Percentiles rank a stretch among this genome's conserved stretches.
phyloP scores from a whole-genome alignment of 345 rosid genomes.

The Angophora floribunda region DNA sequence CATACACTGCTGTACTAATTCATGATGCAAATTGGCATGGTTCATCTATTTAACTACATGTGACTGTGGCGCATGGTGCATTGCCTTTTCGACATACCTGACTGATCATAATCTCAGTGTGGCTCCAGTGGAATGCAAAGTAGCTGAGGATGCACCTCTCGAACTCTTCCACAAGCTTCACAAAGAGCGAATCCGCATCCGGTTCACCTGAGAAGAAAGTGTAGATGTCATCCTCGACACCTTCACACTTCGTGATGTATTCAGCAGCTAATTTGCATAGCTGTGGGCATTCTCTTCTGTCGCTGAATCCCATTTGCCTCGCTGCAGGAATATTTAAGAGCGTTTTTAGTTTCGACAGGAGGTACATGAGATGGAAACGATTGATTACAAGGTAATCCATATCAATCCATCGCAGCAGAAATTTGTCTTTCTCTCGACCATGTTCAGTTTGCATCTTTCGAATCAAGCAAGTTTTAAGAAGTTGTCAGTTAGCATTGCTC shows the following conservation, averaged over 20 bases:
- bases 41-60: neutral
- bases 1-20: neutral
- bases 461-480: neutral
- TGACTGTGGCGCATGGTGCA: neutral
- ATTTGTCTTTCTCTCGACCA: neutral
- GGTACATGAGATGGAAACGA: neutral
- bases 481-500: neutral
- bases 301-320: conserved; percentile 79
- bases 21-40: neutral
- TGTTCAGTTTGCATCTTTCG: neutral
- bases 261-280: conserved; percentile 84
- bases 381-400: neutral
- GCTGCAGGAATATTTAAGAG: conserved; percentile 17
- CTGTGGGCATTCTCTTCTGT: conserved; percentile 66
- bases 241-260: conserved; percentile 55
- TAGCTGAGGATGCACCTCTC: conserved; percentile 90
- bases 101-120: conserved; percentile 59
- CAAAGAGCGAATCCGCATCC: conserved; percentile 60
- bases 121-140: conserved; percentile 83
- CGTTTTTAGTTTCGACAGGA: neutral
- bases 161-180: conserved; percentile 86
- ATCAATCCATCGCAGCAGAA: neutral
- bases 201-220: conserved; percentile 46
- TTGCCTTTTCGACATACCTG: conserved; percentile 31
- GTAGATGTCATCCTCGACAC: conserved; percentile 68